Conservation (phyloP, 2,329 filamentous ascomycete species). For the Alternaria sp. region DNA sequence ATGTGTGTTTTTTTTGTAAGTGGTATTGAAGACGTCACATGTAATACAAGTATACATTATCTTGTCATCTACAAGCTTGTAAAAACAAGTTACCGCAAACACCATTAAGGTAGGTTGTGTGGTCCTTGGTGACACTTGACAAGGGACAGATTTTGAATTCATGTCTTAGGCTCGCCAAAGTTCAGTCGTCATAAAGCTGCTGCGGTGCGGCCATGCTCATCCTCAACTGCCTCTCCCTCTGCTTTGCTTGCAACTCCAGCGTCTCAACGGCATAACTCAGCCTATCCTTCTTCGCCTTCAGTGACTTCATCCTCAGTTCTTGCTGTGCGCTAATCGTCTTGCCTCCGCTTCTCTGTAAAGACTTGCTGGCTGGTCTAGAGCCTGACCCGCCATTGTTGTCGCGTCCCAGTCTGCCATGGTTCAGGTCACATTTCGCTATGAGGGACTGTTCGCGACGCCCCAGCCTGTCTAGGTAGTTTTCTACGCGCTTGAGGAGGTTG, state of each 20-base stretch:
- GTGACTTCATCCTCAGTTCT: constrained; percentile 68
- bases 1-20: no score
- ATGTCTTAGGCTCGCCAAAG: no score
- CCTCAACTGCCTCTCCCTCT: constrained; percentile 74
- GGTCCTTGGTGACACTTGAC: no score
- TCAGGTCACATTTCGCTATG: constrained; percentile 81
- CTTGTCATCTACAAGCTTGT: no score
- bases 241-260: constrained; percentile 83
- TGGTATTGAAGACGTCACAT: no score
- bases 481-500: constrained; percentile 80
- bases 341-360: constrained; percentile 36
- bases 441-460: constrained; percentile 83
- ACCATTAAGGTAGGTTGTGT: no score
- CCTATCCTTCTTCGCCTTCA: constrained; percentile 83
- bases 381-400: constrained; percentile 36
- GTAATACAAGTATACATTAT: no score
- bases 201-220: constrained; percentile 72
- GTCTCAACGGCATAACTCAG: constrained; percentile 87
- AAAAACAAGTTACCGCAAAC: no score
- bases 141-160: not conserved
- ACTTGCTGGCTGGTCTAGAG: constrained; percentile 36
- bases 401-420: constrained; percentile 72
- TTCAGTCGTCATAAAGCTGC: constrained; percentile 48
- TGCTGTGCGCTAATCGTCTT: constrained; percentile 57
- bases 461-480: constrained; percentile 81